phyloP scores from a whole-genome alignment of 1,284 basidiomycete species.

The Irpex lacteus region DNA sequence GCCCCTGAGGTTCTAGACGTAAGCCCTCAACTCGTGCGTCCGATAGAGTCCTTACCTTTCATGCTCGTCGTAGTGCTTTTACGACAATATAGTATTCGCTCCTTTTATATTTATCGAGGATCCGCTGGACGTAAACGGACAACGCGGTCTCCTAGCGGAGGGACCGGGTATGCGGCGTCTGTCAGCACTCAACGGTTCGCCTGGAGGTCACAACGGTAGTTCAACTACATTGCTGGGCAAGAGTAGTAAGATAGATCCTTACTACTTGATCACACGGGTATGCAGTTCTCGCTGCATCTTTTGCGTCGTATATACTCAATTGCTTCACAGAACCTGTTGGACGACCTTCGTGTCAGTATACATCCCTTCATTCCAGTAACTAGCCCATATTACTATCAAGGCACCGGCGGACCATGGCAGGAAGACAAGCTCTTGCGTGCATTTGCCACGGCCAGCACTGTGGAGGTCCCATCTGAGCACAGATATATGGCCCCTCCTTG shows the following conservation, averaged over 20 bases:
- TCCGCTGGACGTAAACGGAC: conserved; percentile 66
- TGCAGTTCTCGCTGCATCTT: conserved; percentile 21
- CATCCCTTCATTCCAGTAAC: conserved; percentile 59
- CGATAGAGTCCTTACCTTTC: too few relatives aligned
- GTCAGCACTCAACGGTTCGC: conserved; percentile 36
- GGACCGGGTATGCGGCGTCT: conserved; percentile 38
- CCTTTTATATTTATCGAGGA: conserved; percentile 98
- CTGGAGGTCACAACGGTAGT: conserved; percentile 30
- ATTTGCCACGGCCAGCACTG: conserved; percentile 66
- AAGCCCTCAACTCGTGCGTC: conserved; percentile 17
- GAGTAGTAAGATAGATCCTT: conserved; percentile 82
- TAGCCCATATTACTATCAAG: conserved; percentile 77
- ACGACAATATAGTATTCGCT: conserved; percentile 93
- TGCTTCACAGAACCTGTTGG: conserved; percentile 57
- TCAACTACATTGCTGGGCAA: conserved; percentile 45
- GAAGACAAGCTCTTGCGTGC: conserved; percentile 64
- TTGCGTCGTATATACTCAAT: conserved; percentile 3
- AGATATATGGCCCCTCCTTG: conserved; percentile 42
- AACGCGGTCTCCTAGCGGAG: conserved; percentile 46
- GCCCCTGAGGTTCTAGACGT: conserved; percentile 85
- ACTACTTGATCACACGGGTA: conserved; percentile 85
- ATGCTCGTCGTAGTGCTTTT: conserved; percentile 69
- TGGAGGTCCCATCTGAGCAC: conserved; percentile 53
- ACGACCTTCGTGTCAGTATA: conserved; percentile 77
- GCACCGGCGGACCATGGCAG: conserved; percentile 69